Conservation (phyloP, 2,329 filamentous ascomycete species). For the Cladosporium sp. region DNA sequence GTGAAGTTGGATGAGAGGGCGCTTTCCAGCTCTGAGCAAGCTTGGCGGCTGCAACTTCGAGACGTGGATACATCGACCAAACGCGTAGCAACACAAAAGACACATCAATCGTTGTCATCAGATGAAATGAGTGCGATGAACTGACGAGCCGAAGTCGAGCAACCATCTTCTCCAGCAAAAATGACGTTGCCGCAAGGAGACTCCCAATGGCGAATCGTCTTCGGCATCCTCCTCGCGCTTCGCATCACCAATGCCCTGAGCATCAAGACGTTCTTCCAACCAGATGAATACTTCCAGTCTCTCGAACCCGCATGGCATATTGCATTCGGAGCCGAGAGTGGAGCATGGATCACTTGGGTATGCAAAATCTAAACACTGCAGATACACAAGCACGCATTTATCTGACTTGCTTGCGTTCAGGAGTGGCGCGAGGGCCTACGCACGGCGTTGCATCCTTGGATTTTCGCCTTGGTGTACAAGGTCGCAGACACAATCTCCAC, state of each 20-base stretch:
- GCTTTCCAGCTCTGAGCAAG: no score
- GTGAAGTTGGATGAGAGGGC: no score
- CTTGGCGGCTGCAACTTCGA: no score
- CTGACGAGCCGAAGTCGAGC: no score
- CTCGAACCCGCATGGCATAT: conserved; percentile 91
- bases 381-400: background rate
- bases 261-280: conserved; percentile 89
- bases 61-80: no score
- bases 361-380: conserved; percentile 7
- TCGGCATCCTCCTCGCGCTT: conserved; percentile 53
- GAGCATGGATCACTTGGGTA: conserved; percentile 96
- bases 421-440: conserved; percentile 89
- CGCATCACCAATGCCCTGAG: conserved; percentile 75
- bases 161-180: no score
- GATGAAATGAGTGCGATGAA: no score
- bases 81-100: no score
- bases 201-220: background rate
- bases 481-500: conserved; percentile 53
- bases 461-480: conserved; percentile 76
- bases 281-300: conserved; percentile 95
- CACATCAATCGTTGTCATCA: no score
- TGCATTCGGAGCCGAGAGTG: conserved; percentile 70
- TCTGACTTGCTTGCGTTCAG: conserved; percentile 45
- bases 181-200: no score
- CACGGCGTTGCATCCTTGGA: conserved; percentile 81